phyloP scores from a whole-genome alignment of 768 basidiomycete genomes.

The Boletus sensibilis region DNA sequence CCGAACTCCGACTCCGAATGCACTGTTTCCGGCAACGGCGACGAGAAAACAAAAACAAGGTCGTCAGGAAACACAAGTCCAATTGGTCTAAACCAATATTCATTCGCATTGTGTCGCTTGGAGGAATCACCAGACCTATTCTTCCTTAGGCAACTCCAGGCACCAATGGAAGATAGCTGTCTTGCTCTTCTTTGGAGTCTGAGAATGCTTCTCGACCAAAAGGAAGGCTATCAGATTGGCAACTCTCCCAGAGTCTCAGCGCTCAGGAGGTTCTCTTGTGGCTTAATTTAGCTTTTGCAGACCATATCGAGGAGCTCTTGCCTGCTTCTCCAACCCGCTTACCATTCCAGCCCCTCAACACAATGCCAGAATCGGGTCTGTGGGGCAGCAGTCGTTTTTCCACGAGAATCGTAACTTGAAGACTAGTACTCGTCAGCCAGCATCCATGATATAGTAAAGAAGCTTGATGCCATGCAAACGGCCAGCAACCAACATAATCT shows the following conservation, averaged over 20 bases:
- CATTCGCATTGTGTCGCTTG: no score
- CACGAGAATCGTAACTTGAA: background rate
- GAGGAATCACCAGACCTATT: background rate
- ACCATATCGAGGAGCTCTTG: background rate
- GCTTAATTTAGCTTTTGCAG: background rate
- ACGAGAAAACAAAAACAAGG: background rate
- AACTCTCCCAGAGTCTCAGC: background rate
- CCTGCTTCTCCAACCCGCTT: no score
- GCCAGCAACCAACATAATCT: no score
- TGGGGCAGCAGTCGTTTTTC: background rate
- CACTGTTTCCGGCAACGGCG: background rate
- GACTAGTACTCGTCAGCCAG: background rate
- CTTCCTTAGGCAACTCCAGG: background rate
- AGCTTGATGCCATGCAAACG: background rate
- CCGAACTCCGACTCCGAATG: constrained; percentile 25
- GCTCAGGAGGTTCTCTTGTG: background rate
- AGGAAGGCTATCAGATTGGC: background rate
- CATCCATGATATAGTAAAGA: background rate
- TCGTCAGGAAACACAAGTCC: constrained; percentile 3
- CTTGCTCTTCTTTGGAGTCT: background rate
- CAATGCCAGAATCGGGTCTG: no score
- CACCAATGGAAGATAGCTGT: background rate
- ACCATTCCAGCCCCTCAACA: no score
- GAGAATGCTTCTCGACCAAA: background rate
- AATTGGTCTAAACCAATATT: background rate